These are phyloP conservation scores for Berberis thunbergii DNA, from an alignment of 164 flowering plant genomes.

Conservation along the genomic window DNA sequence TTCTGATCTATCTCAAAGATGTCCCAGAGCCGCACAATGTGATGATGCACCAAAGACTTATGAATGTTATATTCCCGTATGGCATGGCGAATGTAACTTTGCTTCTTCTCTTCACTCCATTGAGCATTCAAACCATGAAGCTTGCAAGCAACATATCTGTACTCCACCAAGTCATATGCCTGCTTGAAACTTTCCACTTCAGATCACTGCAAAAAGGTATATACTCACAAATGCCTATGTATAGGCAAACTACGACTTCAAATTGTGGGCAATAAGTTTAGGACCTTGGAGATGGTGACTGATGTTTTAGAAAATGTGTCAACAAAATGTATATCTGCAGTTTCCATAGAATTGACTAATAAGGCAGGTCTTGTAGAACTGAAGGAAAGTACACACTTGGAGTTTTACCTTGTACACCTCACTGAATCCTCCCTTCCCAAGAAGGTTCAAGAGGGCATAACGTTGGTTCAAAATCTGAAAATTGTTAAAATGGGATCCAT, in stretches of 20 bases:
- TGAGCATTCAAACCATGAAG: conserved; percentile 95
- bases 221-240: conserved; percentile 36
- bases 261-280: neutral
- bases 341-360: neutral
- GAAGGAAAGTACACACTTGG: neutral
- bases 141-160: conserved; percentile 96
- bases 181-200: conserved; percentile 60
- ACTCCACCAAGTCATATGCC: conserved; percentile 97
- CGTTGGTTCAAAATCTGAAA: conserved; percentile 81
- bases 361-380: neutral
- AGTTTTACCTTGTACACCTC: conserved; percentile 89
- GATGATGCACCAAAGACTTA: conserved; percentile 80
- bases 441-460: conserved; percentile 93
- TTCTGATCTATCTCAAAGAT: conserved; percentile 93
- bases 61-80: conserved; percentile 94
- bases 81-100: conserved; percentile 96
- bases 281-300: neutral
- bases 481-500: conserved; percentile 94
- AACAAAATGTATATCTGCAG: neutral
- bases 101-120: conserved; percentile 99
- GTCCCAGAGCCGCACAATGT: conserved; percentile 98
- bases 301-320: neutral
- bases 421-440: conserved; percentile 97
- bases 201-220: conserved; percentile 53
- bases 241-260: conserved; percentile 19